Percentiles rank a stretch among this genome's conserved stretches.
phyloP scores from a whole-genome alignment of 345 rosid species.

The Trapa bicornis region DNA sequence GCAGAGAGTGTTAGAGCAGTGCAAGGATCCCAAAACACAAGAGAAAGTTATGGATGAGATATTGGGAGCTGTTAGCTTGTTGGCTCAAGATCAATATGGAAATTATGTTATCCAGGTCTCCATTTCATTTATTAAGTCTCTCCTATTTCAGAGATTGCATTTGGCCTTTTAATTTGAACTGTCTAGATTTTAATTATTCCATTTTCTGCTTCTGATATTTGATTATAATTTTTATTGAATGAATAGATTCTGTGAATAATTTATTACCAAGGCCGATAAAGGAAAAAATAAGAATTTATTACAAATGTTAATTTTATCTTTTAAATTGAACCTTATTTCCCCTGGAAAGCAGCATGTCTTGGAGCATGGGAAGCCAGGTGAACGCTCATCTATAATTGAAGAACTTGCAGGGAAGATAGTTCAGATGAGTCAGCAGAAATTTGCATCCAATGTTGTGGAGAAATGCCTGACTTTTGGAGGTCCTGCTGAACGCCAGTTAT shows the following conservation, averaged over 20 bases:
- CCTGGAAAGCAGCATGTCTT: slow-evolving; percentile 36
- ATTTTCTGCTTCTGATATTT: too few relatives aligned
- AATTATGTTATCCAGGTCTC: slow-evolving; percentile 52
- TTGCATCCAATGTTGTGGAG: slow-evolving; percentile 55
- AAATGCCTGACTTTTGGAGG: slow-evolving; percentile 47
- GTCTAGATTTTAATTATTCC: too few relatives aligned
- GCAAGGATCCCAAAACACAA: slow-evolving; percentile 29
- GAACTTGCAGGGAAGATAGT: slow-evolving; percentile 47
- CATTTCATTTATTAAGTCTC: neutral
- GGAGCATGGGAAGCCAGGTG: slow-evolving; percentile 53
- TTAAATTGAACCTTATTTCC: neutral
- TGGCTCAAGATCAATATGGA: slow-evolving; percentile 57
- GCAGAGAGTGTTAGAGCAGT: slow-evolving; percentile 52
- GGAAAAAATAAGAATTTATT: too few relatives aligned
- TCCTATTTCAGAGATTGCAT: neutral
- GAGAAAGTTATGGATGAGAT: slow-evolving; percentile 48
- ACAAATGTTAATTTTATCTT: too few relatives aligned
- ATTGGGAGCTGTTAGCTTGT: slow-evolving; percentile 35
- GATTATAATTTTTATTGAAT: too few relatives aligned
- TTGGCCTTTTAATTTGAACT: too few relatives aligned
- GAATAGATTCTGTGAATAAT: too few relatives aligned
- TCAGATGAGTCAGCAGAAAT: slow-evolving; percentile 57
- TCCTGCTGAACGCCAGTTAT: slow-evolving; percentile 28
- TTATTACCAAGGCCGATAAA: too few relatives aligned
- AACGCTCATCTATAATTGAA: slow-evolving; percentile 34